These are phyloP conservation scores for Rhizomucor pusillus DNA, from an alignment of 371 early-diverging fungal genomes.

Conservation along the genomic window DNA sequence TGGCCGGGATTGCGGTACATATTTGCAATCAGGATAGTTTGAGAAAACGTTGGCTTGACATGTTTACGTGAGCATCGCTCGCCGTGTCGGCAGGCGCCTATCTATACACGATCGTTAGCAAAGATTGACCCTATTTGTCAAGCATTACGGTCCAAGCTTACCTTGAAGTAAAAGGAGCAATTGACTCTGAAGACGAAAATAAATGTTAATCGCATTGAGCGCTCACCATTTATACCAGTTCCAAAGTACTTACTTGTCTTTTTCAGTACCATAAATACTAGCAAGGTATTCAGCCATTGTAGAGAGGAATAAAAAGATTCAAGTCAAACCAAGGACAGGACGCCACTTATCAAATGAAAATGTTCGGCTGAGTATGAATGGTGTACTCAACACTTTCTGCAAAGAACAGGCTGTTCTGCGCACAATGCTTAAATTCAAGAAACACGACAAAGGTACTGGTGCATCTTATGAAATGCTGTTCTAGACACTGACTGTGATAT, in stretches of 20 bases:
- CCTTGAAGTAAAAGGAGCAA: slow-evolving; percentile 97
- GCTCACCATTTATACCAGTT: slow-evolving; percentile 1
- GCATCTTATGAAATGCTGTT: neutral
- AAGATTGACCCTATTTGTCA: neutral
- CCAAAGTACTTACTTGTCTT: slow-evolving; percentile 76
- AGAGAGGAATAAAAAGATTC: neutral
- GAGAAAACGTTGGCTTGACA: slow-evolving; percentile 93
- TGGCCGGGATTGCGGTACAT: slow-evolving; percentile 94
- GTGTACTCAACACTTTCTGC: too few relatives aligned
- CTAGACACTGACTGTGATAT: neutral
- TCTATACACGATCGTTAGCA: slow-evolving; percentile 32
- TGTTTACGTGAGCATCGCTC: slow-evolving; percentile 98
- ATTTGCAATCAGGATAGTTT: slow-evolving; percentile 91
- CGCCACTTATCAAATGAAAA: too few relatives aligned
- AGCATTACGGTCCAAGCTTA: slow-evolving; percentile 5
- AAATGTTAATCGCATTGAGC: neutral
- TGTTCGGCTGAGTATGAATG: too few relatives aligned
- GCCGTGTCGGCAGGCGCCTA: slow-evolving; percentile 98
- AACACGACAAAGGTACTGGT: slow-evolving; percentile 39
- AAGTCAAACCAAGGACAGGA: too few relatives aligned
- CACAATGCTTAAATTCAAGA: slow-evolving; percentile 43
- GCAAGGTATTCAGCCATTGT: slow-evolving; percentile 86
- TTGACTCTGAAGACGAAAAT: slow-evolving; percentile 70
- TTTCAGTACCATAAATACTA: slow-evolving; percentile 93
- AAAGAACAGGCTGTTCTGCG: too few relatives aligned